Conservation (phyloP, 1,284 basidiomycete species). For the Boletus semigastroideus region DNA sequence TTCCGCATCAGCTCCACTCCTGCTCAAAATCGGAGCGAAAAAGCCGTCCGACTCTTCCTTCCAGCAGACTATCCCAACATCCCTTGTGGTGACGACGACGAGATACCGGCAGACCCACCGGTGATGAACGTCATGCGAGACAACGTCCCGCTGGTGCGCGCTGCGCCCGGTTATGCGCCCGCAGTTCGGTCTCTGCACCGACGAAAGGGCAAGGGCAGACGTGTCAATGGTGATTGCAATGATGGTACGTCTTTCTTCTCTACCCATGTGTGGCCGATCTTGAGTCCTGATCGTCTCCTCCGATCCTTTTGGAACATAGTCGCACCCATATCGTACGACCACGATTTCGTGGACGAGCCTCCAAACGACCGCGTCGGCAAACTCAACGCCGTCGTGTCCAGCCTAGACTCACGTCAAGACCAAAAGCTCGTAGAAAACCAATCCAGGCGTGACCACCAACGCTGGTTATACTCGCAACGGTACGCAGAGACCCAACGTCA, state of each 20-base stretch:
- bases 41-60: background rate
- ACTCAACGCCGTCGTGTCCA: background rate
- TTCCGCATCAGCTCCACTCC: background rate
- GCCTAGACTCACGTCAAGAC: background rate
- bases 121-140: background rate
- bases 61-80: background rate
- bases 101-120: background rate
- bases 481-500: background rate
- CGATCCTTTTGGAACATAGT: background rate
- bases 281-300: background rate
- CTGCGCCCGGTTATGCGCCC: background rate
- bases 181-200: background rate
- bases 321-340: background rate
- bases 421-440: background rate
- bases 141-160: background rate
- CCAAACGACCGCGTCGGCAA: background rate
- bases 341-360: background rate
- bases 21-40: background rate
- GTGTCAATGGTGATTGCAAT: background rate
- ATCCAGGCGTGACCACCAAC: background rate
- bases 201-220: background rate
- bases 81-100: background rate
- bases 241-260: background rate
- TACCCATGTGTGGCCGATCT: too few relatives aligned
- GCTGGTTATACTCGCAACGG: background rate